Conservation (phyloP, 805 yeast genomes). For the Schwanniomyces sp. region DNA sequence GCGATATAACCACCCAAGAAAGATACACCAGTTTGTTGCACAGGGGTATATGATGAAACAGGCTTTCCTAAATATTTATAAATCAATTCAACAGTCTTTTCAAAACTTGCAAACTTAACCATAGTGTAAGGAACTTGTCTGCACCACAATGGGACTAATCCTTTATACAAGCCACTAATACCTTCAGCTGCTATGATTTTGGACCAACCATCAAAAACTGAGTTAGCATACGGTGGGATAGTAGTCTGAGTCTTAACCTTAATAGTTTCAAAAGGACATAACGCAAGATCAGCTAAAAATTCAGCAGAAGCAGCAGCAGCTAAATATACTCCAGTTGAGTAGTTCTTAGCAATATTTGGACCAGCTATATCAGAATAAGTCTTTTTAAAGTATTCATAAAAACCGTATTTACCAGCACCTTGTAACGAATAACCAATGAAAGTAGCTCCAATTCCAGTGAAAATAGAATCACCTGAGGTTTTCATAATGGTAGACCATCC, state of each 20-base stretch:
- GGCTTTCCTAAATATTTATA: constrained; percentile 72
- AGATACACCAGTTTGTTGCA: constrained; percentile 91
- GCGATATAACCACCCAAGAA: constrained; percentile 96
- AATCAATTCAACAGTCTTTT: constrained; percentile 80
- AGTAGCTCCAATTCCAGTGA: constrained; percentile 91
- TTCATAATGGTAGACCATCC: constrained; percentile 79
- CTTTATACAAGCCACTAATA: constrained; percentile 75
- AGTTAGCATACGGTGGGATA: constrained; percentile 75
- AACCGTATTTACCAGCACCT: constrained; percentile 97
- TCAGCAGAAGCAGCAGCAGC: constrained; percentile 94
- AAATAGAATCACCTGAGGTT: constrained; percentile 77
- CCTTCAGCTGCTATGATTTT: constrained; percentile 71
- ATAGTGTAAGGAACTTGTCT: constrained; percentile 98
- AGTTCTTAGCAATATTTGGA: constrained; percentile 55
- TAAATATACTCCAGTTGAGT: constrained; percentile 72
- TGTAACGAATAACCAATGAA: constrained; percentile 90
- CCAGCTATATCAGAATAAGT: constrained; percentile 70
- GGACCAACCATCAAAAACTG: constrained; percentile 64
- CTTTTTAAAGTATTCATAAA: constrained; percentile 88
- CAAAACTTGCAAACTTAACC: constrained; percentile 96
- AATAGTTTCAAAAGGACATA: constrained; percentile 95
- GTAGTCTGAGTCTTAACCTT: constrained; percentile 94
- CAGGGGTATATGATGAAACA: constrained; percentile 64
- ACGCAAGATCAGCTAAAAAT: constrained; percentile 82
- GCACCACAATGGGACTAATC: constrained; percentile 89